These are phyloP conservation scores for Lipomyces yarrowii DNA, from an alignment of 1,139 yeast genomes.

Conservation along the genomic window DNA sequence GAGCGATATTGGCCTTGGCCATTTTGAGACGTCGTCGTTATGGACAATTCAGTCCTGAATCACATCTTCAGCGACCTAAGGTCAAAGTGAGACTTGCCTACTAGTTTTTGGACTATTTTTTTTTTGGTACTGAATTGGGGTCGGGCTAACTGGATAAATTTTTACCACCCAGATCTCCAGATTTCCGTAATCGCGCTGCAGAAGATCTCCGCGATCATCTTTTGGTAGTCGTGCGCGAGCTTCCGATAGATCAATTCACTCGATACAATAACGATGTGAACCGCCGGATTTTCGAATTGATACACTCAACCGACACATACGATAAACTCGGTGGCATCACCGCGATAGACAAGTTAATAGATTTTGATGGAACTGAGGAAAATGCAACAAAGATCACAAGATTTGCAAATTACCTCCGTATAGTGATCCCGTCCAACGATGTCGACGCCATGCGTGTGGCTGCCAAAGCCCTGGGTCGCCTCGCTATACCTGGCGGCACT, in stretches of 20 bases:
- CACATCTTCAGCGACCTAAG: constrained; percentile 35
- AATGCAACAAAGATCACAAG: constrained; percentile 88
- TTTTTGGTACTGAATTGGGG: not conserved
- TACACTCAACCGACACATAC: constrained; percentile 70
- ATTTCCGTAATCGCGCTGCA: constrained; percentile 50
- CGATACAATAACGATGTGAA: constrained; percentile 84
- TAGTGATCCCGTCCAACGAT: constrained; percentile 80
- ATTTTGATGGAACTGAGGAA: constrained; percentile 73
- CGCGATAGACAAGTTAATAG: constrained; percentile 86
- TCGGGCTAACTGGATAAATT: not conserved
- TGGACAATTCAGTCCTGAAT: constrained; percentile 32
- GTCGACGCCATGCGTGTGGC: constrained; percentile 84
- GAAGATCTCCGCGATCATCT: constrained; percentile 67
- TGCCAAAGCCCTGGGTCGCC: constrained; percentile 79
- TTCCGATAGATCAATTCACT: constrained; percentile 75
- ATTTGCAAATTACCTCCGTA: constrained; percentile 82
- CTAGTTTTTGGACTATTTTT: not conserved
- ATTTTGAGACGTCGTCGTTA: constrained; percentile 7
- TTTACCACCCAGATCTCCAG: constrained; percentile 36
- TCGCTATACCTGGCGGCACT: constrained; percentile 88
- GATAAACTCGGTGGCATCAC: constrained; percentile 88
- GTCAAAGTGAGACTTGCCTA: constrained; percentile 33
- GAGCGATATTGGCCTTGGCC: constrained; percentile 1
- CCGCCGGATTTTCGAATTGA: constrained; percentile 81
- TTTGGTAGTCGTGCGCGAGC: constrained; percentile 51